Percentiles rank a stretch among this genome's conserved stretches.
phyloP scores from a whole-genome alignment of 2,329 filamentous ascomycete genomes.

The Aspergillus transmontanensis region DNA sequence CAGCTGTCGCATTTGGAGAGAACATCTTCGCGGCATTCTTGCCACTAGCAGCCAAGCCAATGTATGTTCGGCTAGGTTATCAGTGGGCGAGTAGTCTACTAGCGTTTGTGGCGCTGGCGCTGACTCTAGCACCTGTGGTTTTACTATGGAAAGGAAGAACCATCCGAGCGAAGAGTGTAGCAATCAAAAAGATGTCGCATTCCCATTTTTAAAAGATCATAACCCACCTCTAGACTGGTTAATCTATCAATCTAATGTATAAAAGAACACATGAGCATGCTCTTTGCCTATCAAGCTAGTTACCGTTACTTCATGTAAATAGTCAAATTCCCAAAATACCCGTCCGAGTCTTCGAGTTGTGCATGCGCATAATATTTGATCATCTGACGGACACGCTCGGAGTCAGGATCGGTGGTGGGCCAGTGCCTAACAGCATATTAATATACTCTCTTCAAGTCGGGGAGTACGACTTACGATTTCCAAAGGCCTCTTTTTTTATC shows the following conservation, averaged over 20 bases:
- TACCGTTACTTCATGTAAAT: slow-evolving; percentile 18
- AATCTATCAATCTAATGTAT: neutral
- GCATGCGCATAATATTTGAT: slow-evolving; percentile 20
- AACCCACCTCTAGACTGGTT: neutral
- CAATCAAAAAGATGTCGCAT: slow-evolving; percentile 13
- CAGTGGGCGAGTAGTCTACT: slow-evolving; percentile 45
- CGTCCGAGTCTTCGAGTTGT: slow-evolving; percentile 16
- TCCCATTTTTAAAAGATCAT: neutral
- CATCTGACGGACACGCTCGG: slow-evolving; percentile 24
- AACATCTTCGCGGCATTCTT: slow-evolving; percentile 48
- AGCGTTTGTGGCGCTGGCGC: slow-evolving; percentile 39
- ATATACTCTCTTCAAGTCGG: neutral
- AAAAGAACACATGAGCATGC: neutral
- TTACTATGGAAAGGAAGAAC: slow-evolving; percentile 39
- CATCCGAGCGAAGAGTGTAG: slow-evolving; percentile 27
- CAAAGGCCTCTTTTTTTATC: no score
- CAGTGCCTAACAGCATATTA: slow-evolving; percentile 11
- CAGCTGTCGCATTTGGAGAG: slow-evolving; percentile 49
- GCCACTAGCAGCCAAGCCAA: slow-evolving; percentile 42
- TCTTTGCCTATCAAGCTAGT: neutral
- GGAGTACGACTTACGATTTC: neutral
- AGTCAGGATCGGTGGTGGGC: slow-evolving; percentile 26
- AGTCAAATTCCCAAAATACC: slow-evolving; percentile 25
- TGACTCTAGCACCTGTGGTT: slow-evolving; percentile 39
- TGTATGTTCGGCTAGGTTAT: slow-evolving; percentile 41